These are phyloP conservation scores for Coemansia sp. DNA, from an alignment of 192 early-diverging fungal genomes.

Conservation along the genomic window DNA sequence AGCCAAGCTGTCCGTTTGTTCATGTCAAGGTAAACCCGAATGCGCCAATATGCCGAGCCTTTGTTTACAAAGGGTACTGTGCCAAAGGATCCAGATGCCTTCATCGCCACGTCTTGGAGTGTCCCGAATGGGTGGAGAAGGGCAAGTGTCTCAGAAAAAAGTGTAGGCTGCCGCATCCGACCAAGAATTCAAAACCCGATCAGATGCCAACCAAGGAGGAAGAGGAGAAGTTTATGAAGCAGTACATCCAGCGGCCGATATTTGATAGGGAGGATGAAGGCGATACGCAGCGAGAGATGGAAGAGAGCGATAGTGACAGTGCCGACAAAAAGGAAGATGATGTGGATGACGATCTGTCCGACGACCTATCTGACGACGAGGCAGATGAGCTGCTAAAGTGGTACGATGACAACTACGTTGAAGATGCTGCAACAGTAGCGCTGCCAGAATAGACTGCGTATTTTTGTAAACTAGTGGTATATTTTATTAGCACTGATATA, in stretches of 20 bases:
- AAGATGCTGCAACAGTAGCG: not conserved
- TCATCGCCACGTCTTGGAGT: constrained; percentile 67
- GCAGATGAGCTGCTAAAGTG: constrained; percentile 51
- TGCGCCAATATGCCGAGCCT: constrained; percentile 64
- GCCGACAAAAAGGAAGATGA: constrained; percentile 5
- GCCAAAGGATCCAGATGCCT: constrained; percentile 57
- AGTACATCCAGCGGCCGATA: constrained; percentile 34
- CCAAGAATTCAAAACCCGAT: not conserved
- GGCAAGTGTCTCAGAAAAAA: constrained; percentile 57
- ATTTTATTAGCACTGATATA: constrained; percentile 8
- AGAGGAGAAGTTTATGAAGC: constrained; percentile 21
- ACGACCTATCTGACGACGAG: constrained; percentile 38
- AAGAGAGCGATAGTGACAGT: not conserved
- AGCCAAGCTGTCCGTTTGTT: constrained; percentile 57
- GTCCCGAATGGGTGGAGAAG: constrained; percentile 68
- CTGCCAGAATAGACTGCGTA: not conserved
- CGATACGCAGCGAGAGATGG: not conserved
- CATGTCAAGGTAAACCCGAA: constrained; percentile 60
- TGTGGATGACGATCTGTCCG: constrained; percentile 14
- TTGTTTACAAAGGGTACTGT: constrained; percentile 66
- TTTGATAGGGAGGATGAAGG: constrained; percentile 15
- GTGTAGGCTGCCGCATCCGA: constrained; percentile 63
- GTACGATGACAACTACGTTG: constrained; percentile 47
- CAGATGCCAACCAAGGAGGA: constrained; percentile 19
- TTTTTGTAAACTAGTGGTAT: not conserved